Evolutionary conservation across 495 filamentous ascomycete genomes (phyloP).

Genomic region (Oidiodendron maius): DNA sequence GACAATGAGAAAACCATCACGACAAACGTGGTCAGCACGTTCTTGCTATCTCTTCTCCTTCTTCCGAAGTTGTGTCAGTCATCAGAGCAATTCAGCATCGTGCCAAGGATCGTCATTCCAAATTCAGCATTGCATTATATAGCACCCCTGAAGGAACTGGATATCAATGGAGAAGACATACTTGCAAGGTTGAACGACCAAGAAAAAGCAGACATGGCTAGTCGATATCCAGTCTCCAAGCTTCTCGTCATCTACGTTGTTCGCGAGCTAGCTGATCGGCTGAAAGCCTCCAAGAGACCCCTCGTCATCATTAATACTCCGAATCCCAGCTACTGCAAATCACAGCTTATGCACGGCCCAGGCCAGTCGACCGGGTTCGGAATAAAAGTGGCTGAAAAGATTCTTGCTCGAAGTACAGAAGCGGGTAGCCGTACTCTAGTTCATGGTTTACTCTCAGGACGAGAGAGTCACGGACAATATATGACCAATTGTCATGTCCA

Average conservation of each 20-base stretch:
- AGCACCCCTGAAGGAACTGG: not conserved
- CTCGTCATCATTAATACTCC: not conserved
- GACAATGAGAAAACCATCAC: constrained; percentile 3
- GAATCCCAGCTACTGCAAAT: not conserved
- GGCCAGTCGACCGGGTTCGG: not conserved
- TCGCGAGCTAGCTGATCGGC: not conserved
- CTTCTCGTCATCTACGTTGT: not conserved
- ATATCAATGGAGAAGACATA: not conserved
- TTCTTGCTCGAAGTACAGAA: constrained; percentile 1
- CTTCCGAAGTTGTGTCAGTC: constrained; percentile 8
- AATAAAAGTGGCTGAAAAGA: not conserved
- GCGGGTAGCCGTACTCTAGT: constrained; percentile 2
- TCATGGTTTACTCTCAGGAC: not conserved
- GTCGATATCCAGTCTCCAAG: not conserved
- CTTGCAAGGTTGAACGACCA: not conserved
- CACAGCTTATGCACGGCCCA: not conserved
- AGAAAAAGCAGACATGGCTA: not conserved
- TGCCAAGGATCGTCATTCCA: not conserved
- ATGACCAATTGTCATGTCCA: constrained; percentile 1
- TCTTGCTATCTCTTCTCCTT: constrained; percentile 7
- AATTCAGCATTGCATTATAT: not conserved
- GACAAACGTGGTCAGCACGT: constrained; percentile 11
- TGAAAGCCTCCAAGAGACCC: not conserved
- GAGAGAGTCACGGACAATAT: not conserved
- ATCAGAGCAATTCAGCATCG: not conserved